Base-by-base conservation (phyloP, 2,329 filamentous ascomycete genomes). In the Epichloe glyceriae region DNA sequence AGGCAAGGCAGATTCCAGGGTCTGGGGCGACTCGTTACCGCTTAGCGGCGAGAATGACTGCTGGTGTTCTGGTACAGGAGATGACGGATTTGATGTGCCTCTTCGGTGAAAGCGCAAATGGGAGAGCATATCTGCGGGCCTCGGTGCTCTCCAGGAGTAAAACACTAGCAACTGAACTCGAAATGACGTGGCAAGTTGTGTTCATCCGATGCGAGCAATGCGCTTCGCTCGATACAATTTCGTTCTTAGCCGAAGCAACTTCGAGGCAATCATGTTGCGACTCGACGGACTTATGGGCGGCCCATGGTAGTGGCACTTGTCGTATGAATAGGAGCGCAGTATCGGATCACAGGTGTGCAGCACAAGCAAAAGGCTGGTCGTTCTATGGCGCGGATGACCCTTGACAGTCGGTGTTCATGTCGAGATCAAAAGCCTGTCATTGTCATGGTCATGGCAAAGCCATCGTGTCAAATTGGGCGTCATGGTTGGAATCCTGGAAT, bases 31-130 rank as follows among this genome's bases (percentile, higher is more conserved):
- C 52, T 70, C 65, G 41, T 72, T 67, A 42, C 65, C 67, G 56
- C 55, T 59, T 46, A 61, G 52, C 54, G 65, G 62, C 52, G 65
- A 72, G 57, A 55, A 67, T 57, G 71, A 53, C 3, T 41, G 73
- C 39, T 68, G 61, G 51, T 71, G 72, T 51, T 79, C 75, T 49
- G 71, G 68, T 26, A 70, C 61, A 5, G 78, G 76, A 35, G 77
- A 79, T 22, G 72, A 69, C 54, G 77, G 76, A 65, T 73, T 77
- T 50, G 76, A 79, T 57, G 72, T 71, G 46, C 70, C 75, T 59
- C 76, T 74, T 58, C 77, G 74, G 59, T 80, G 77, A 64, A 80
- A 79, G 59, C 76, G 75, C 46, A 80, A 69, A 64, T 75, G 72
- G 56, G 73, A 75, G 49, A 76, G 67, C 74, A 77, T 76, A 12